Conservation (phyloP, 2,329 filamentous ascomycete species). For the Botrytis aclada region DNA sequence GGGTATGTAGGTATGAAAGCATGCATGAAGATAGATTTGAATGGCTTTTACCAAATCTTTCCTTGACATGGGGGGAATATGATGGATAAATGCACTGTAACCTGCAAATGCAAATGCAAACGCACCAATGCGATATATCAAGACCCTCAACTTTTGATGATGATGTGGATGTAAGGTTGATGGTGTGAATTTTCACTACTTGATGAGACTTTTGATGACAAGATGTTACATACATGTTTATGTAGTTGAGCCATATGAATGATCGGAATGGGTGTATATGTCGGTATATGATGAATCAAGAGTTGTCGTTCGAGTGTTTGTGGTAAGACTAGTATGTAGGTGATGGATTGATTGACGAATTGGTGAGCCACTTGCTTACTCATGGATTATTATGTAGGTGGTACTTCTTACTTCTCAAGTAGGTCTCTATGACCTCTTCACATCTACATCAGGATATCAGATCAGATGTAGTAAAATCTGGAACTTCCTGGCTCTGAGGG, state of each 20-base stretch:
- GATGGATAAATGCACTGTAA: constrained; percentile 10
- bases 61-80: constrained; percentile 8
- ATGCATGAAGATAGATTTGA: not conserved
- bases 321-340: not conserved
- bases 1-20: not conserved
- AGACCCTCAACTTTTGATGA: not conserved
- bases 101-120: constrained; percentile 4
- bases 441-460: too few relatives aligned
- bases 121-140: not conserved
- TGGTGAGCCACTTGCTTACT: not conserved
- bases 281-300: too few relatives aligned
- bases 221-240: not conserved
- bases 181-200: not conserved
- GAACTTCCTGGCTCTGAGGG: not conserved
- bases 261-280: too few relatives aligned
- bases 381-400: not conserved
- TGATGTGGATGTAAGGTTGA: not conserved
- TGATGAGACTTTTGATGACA: not conserved
- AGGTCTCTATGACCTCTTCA: too few relatives aligned
- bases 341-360: not conserved
- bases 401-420: too few relatives aligned
- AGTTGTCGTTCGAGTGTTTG: not conserved
- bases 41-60: not conserved
- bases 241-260: not conserved
- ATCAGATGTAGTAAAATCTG: not conserved